These are phyloP conservation scores for Davidsoniella virescens DNA, from an alignment of 2,329 filamentous ascomycete genomes.

Conservation along the genomic window DNA sequence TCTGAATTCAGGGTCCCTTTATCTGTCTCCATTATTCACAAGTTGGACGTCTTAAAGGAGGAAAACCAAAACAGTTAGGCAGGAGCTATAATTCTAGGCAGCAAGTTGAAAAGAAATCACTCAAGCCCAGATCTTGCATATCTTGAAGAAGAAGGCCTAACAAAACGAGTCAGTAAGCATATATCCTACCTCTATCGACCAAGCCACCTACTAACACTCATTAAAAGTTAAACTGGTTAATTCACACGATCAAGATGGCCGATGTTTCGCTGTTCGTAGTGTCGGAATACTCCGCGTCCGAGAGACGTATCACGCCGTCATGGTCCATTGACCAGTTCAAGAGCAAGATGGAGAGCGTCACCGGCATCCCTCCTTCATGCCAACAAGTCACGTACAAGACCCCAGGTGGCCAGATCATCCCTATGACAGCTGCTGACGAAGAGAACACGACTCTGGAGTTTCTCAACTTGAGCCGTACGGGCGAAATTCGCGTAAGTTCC, in stretches of 20 bases:
- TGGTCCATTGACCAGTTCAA: slow-evolving; percentile 82
- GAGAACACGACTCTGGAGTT: slow-evolving; percentile 46
- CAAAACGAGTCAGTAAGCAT: not conserved
- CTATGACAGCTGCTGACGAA: slow-evolving; percentile 56
- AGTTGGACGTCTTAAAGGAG: no score
- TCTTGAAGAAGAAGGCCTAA: not conserved
- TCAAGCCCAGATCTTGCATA: no score
- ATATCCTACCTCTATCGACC: not conserved
- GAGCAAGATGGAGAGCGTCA: slow-evolving; percentile 78
- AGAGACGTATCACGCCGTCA: slow-evolving; percentile 79
- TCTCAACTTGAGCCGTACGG: slow-evolving; percentile 57
- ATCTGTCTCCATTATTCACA: no score
- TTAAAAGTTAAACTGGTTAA: not conserved
- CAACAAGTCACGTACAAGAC: slow-evolving; percentile 63
- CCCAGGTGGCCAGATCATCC: slow-evolving; percentile 37
- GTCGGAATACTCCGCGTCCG: slow-evolving; percentile 63
- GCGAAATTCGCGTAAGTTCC: slow-evolving; percentile 60
- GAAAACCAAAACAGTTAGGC: no score
- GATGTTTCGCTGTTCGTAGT: slow-evolving; percentile 62
- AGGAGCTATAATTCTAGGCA: no score
- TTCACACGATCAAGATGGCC: slow-evolving; percentile 29
- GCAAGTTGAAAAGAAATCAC: no score
- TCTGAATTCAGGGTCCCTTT: no score
- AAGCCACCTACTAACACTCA: not conserved
- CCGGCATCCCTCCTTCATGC: slow-evolving; percentile 66